Evolutionary conservation across 2,329 filamentous ascomycete genomes (phyloP).

Genomic region (Arthrobotrys sinensis): DNA sequence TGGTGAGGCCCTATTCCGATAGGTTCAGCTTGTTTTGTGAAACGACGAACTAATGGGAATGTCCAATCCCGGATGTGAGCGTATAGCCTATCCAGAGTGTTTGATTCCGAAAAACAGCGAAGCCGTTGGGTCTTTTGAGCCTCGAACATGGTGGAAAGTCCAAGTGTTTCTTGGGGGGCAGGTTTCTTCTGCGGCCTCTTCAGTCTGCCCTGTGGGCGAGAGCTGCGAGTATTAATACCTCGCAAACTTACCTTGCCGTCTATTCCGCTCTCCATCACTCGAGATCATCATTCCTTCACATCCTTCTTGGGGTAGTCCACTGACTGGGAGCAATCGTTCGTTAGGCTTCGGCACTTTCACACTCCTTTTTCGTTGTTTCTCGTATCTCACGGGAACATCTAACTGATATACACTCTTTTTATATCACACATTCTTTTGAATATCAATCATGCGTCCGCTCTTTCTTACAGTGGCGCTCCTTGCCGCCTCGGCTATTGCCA

Average conservation of each 20-base stretch:
- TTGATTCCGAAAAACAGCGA: conserved; percentile 36
- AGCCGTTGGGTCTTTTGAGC: conserved; percentile 14
- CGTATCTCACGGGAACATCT: background rate
- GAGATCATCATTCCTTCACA: conserved; percentile 20
- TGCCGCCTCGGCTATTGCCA: conserved; percentile 16
- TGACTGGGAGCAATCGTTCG: conserved; percentile 17
- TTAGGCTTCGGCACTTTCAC: conserved; percentile 24
- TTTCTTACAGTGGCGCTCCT: conserved; percentile 29
- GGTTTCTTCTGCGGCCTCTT: background rate
- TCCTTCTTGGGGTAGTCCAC: conserved; percentile 15
- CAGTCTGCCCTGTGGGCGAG: background rate
- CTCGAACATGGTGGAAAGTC: background rate
- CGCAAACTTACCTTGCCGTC: conserved; percentile 2
- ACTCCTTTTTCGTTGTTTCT: conserved; percentile 2
- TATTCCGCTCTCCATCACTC: conserved; percentile 14
- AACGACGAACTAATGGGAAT: conserved; percentile 34
- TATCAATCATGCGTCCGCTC: conserved; percentile 26
- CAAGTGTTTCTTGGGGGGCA: background rate
- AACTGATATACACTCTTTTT: conserved; percentile 48
- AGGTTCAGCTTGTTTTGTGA: conserved; percentile 3
- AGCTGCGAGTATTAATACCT: conserved; percentile 21
- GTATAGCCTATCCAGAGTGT: conserved; percentile 33
- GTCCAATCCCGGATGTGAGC: conserved; percentile 31
- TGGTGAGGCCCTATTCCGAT: conserved; percentile 2
- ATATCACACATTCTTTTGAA: conserved; percentile 28